A percentile compares a stretch with the other conserved stretches of the same genome.
phyloP scores from a whole-genome alignment of 306 rosid species.

The Amphicarpaea edgeworthii region DNA sequence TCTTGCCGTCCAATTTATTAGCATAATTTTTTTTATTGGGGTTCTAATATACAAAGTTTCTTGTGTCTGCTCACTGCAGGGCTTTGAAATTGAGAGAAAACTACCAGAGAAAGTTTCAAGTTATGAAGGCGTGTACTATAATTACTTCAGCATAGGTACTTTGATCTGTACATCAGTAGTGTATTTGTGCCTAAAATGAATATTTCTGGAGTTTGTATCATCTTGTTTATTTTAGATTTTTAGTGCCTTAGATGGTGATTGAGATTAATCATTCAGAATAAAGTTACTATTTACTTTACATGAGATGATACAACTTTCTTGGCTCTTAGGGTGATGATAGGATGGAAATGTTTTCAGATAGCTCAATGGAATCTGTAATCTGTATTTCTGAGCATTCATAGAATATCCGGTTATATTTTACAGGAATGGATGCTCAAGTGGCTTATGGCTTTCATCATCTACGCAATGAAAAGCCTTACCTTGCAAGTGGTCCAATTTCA shows the following conservation, averaged over 20 bases:
- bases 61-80: slow-evolving; percentile 61
- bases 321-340: slow-evolving; percentile 21
- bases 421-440: slow-evolving; percentile 99
- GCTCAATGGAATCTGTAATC: slow-evolving; percentile 33
- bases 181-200: slow-evolving; percentile 20
- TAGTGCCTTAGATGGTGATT: neutral
- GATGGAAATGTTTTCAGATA: slow-evolving; percentile 15
- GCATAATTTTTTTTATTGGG: slow-evolving; percentile 6
- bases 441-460: slow-evolving; percentile 97
- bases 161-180: slow-evolving; percentile 29
- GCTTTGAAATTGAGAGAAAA: slow-evolving; percentile 72
- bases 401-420: slow-evolving; percentile 43
- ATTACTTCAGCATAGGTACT: slow-evolving; percentile 95
- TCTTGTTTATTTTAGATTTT: slow-evolving; percentile 33
- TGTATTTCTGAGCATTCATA: slow-evolving; percentile 9
- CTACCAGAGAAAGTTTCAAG: slow-evolving; percentile 70
- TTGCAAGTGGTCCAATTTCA: slow-evolving; percentile 92
- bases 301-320: slow-evolving; percentile 12
- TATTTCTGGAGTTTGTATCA: slow-evolving; percentile 26
- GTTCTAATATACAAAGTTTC: slow-evolving; percentile 37
- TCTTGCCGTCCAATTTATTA: slow-evolving; percentile 1
- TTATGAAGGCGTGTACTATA: slow-evolving; percentile 92
- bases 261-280: slow-evolving; percentile 23
- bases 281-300: slow-evolving; percentile 24
- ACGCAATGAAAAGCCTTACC: slow-evolving; percentile 89